A percentile compares a stretch with the other conserved stretches of the same genome.
Conservation (phyloP, 805 yeast genomes). For the Candida quercuum region DNA sequence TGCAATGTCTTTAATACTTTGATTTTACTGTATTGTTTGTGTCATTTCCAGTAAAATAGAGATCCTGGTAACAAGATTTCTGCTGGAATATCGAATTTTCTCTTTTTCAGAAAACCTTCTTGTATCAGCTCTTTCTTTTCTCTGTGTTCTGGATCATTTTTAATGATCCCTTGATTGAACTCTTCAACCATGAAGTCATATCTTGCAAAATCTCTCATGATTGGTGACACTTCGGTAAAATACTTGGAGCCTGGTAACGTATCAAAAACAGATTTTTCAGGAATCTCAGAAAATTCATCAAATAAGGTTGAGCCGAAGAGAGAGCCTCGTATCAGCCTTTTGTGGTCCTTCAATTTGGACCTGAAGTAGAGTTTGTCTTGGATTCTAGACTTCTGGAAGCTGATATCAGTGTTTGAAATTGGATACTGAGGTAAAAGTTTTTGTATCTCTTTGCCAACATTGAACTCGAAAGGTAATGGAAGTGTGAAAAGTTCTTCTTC, state of each 20-base stretch:
- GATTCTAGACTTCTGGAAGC: too few relatives aligned
- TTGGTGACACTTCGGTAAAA: slow-evolving; percentile 19
- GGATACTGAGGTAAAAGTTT: slow-evolving; percentile 6
- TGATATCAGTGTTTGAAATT: too few relatives aligned
- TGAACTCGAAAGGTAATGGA: slow-evolving; percentile 35
- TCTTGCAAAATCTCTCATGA: slow-evolving; percentile 19
- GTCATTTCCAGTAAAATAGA: slow-evolving; percentile 1
- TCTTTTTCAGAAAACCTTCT: neutral
- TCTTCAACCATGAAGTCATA: slow-evolving; percentile 6
- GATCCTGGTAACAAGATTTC: slow-evolving; percentile 4
- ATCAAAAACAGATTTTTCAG: slow-evolving; percentile 13
- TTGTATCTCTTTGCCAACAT: slow-evolving; percentile 23
- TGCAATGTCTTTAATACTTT: too few relatives aligned
- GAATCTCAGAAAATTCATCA: slow-evolving; percentile 5
- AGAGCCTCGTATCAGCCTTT: slow-evolving; percentile 13
- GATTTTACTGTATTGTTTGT: neutral
- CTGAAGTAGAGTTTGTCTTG: slow-evolving; percentile 10
- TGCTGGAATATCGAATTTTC: slow-evolving; percentile 1
- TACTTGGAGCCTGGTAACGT: slow-evolving; percentile 5
- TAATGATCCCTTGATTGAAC: slow-evolving; percentile 2
- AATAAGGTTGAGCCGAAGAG: slow-evolving; percentile 3
- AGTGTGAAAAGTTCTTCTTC: slow-evolving; percentile 26
- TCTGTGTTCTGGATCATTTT: slow-evolving; percentile 1
- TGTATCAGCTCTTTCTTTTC: neutral
- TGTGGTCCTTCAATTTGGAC: slow-evolving; percentile 9